Percentiles rank a stretch among this genome's conserved stretches.
These are phyloP conservation scores for Phoma sp. DNA, from an alignment of 2,329 filamentous ascomycete genomes.

Conservation along the genomic window DNA sequence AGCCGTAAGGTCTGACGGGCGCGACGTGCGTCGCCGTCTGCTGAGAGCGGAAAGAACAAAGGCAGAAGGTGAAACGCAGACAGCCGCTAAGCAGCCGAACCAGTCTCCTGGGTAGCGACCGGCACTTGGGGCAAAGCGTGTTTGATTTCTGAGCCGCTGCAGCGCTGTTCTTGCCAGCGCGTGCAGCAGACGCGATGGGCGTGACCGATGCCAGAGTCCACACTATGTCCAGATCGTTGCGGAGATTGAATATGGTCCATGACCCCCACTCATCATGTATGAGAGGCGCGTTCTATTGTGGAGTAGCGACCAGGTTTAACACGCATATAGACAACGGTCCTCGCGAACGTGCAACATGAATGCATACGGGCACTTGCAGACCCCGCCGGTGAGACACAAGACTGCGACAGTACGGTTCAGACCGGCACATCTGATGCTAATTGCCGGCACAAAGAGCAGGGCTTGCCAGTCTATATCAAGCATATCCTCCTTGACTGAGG, in stretches of 20 bases:
- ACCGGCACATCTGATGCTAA: background rate
- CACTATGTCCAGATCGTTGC: background rate
- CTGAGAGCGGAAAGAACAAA: constrained; percentile 5
- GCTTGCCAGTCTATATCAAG: constrained; percentile 3
- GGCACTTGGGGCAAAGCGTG: background rate
- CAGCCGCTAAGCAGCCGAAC: constrained; percentile 16
- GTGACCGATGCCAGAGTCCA: background rate
- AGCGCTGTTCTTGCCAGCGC: background rate
- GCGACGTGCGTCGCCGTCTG: background rate
- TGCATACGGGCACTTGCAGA: constrained; percentile 11
- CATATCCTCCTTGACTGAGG: background rate
- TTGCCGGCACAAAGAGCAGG: background rate
- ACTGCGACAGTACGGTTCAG: constrained; percentile 3
- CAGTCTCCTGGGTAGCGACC: constrained; percentile 1
- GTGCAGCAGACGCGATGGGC: constrained; percentile 6
- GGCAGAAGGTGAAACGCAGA: constrained; percentile 5
- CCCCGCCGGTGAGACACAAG: constrained; percentile 1
- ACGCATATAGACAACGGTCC: constrained; percentile 2
- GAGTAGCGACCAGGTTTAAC: background rate
- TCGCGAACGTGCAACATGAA: constrained; percentile 9
- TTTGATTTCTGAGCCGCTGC: background rate
- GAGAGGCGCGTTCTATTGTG: constrained; percentile 6
- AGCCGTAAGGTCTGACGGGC: background rate
- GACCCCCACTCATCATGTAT: constrained; percentile 4
- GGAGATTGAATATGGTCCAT: constrained; percentile 4